These are phyloP conservation scores for Melampsora larici-populina DNA, from an alignment of 1,284 basidiomycete species.

Conservation along the genomic window DNA sequence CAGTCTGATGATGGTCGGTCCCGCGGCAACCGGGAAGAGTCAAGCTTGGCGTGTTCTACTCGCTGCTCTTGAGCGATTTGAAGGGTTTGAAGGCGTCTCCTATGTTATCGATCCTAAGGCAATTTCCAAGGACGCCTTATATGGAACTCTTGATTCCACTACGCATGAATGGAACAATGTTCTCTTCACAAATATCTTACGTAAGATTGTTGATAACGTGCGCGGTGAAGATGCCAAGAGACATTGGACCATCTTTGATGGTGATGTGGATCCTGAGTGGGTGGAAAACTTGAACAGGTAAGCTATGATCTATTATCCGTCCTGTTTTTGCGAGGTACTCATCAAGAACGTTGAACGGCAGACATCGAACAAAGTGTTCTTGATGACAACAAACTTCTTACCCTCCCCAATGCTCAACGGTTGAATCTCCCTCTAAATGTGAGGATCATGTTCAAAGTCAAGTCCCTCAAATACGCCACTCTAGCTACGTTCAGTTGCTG, in stretches of 20 bases:
- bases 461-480: conserved; percentile 94
- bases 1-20: conserved; percentile 99
- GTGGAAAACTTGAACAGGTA: conserved; percentile 99
- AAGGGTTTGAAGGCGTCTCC: conserved; percentile 84
- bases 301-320: conserved; percentile 64
- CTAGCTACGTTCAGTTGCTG: conserved; percentile 98
- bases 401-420: conserved; percentile 98
- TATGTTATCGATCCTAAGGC: conserved; percentile 99
- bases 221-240: conserved; percentile 94
- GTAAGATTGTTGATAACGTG: conserved; percentile 97
- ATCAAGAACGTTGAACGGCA: conserved; percentile 98
- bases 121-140: conserved; percentile 95
- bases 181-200: conserved; percentile 92
- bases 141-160: conserved; percentile 93
- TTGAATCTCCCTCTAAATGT: conserved; percentile 95
- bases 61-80: conserved; percentile 86
- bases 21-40: conserved; percentile 94
- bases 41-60: conserved; percentile 93
- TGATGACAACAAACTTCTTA: conserved; percentile 97
- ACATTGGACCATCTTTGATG: conserved; percentile 99
- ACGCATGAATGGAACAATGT: conserved; percentile 99
- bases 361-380: no score
- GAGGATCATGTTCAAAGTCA: conserved; percentile 99
- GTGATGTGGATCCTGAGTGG: conserved; percentile 99
- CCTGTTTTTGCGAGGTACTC: conserved; percentile 79